Percentiles rank a stretch among this genome's conserved stretches.
These are phyloP conservation scores for Stagonosporopsis rhizophila DNA, from an alignment of 2,329 filamentous ascomycete genomes.

Conservation along the genomic window DNA sequence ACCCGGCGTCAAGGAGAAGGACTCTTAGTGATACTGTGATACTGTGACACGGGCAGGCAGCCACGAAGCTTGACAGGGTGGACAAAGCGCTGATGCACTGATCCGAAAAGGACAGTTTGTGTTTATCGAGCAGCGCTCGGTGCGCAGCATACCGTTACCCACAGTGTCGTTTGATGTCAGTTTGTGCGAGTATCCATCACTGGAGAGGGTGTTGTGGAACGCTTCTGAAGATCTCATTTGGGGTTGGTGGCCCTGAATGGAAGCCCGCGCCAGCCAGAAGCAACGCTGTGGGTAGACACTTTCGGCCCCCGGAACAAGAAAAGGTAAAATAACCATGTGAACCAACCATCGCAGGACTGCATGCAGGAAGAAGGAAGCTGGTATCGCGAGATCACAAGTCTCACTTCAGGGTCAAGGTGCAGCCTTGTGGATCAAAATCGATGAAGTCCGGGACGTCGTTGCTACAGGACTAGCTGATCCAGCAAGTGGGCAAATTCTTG, in stretches of 20 bases:
- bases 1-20: conserved; percentile 3
- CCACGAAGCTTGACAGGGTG: conserved; percentile 17
- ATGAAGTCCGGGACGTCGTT: neutral
- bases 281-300: neutral
- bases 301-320: conserved; percentile 7
- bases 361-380: neutral
- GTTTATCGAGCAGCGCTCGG: conserved; percentile 4
- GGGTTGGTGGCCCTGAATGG: neutral
- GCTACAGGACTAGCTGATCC: neutral
- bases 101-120: conserved; percentile 1
- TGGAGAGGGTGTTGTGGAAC: neutral
- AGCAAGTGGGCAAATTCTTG: neutral
- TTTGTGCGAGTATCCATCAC: neutral
- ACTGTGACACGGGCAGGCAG: conserved; percentile 16
- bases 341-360: neutral
- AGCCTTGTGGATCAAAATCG: neutral
- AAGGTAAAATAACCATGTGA: conserved; percentile 5
- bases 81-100: conserved; percentile 4
- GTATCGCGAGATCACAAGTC: conserved; percentile 9
- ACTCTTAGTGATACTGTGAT: conserved; percentile 4
- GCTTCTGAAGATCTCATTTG: conserved; percentile 2
- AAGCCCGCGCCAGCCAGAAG: neutral
- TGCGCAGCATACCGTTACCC: conserved; percentile 9
- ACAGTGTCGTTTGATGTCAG: conserved; percentile 8
- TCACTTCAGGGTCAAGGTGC: neutral